A percentile compares a stretch with the other conserved stretches of the same genome.
Evolutionary conservation across 345 rosid species (phyloP).

Genomic region (Mercurialis annua): DNA sequence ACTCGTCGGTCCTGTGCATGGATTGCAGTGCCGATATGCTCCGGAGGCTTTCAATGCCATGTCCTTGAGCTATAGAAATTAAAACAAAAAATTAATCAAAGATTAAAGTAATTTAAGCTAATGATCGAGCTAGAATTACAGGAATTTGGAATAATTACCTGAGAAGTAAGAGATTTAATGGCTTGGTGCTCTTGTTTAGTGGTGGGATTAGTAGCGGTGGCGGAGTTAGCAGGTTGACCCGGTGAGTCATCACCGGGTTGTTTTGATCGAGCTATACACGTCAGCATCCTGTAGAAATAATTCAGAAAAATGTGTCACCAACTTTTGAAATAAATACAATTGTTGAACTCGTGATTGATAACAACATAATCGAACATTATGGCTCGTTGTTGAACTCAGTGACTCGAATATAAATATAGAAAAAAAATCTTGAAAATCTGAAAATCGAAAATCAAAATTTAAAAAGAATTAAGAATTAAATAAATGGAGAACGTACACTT

Average conservation of each 20-base stretch:
- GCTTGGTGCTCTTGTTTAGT: constrained; percentile 36
- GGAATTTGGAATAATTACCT: constrained; percentile 36
- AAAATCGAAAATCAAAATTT: background rate
- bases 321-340: background rate
- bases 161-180: constrained; percentile 76
- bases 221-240: constrained; percentile 45
- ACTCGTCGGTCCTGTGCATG: constrained; percentile 23
- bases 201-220: constrained; percentile 26
- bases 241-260: constrained; percentile 66
- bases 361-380: background rate
- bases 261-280: constrained; percentile 90
- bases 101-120: background rate
- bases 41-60: constrained; percentile 37
- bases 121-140: background rate
- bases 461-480: background rate
- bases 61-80: constrained; percentile 24
- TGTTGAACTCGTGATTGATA: background rate
- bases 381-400: background rate
- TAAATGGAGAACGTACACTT: background rate
- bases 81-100: constrained; percentile 6
- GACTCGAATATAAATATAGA: background rate
- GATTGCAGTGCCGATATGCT: constrained; percentile 31
- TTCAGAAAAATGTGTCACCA: background rate
- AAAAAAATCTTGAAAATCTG: background rate
- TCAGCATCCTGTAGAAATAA: constrained; percentile 50